Conservation (phyloP, 2,329 filamentous ascomycete genomes). For the Aschersonia sp. region DNA sequence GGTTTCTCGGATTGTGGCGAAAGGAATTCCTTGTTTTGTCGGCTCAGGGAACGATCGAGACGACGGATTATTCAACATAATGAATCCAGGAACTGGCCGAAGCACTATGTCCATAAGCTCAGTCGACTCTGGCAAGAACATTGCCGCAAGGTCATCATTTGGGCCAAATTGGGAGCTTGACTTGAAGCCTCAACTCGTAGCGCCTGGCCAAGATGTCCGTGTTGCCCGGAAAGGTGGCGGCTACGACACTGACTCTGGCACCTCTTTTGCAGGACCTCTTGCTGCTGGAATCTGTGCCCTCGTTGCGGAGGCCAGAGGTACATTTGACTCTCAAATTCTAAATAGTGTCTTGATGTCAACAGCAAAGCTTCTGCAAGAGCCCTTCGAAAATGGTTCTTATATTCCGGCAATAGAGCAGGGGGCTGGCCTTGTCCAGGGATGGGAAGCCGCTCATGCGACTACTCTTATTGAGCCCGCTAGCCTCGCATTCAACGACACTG, state of each 20-base stretch:
- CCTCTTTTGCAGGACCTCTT: neutral
- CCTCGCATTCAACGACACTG: slow-evolving; percentile 4
- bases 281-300: neutral
- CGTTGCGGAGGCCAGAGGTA: neutral
- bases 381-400: too few species aligned
- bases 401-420: slow-evolving; percentile 1
- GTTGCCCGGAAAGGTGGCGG: neutral
- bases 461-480: slow-evolving; percentile 2
- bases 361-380: neutral
- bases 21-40: slow-evolving; percentile 1
- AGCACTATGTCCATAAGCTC: too few species aligned
- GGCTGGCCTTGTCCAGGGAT: slow-evolving; percentile 3
- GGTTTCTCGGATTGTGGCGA: neutral
- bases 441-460: slow-evolving; percentile 3
- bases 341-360: slow-evolving; percentile 2
- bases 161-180: neutral
- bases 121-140: too few species aligned
- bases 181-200: neutral
- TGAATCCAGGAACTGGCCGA: too few species aligned
- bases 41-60: neutral
- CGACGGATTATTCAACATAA: neutral
- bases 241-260: neutral
- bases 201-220: neutral
- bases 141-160: neutral
- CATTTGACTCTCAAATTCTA: slow-evolving; percentile 1